A percentile compares a stretch with the other conserved stretches of the same genome.
Evolutionary conservation across 176 grass and related monocot genomes (phyloP).

Genomic region (Musa troglodytarum): DNA sequence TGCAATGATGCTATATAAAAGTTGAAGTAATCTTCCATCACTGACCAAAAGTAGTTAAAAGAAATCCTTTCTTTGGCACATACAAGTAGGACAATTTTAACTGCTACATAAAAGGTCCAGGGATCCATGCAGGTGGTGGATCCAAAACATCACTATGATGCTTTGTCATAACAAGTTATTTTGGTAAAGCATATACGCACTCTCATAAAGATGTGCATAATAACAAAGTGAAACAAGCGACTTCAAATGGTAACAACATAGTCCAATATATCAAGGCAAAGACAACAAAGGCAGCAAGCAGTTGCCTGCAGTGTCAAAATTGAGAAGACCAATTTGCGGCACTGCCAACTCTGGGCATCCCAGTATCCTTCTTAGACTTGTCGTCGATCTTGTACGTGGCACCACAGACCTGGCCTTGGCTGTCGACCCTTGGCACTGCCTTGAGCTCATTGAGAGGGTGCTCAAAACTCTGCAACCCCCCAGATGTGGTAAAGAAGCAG

Average conservation of each 20-base stretch:
- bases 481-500: slow-evolving; percentile 37
- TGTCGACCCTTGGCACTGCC: slow-evolving; percentile 29
- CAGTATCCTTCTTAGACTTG: slow-evolving; percentile 30
- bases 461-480: slow-evolving; percentile 33
- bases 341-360: slow-evolving; percentile 32
- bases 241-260: too few species aligned
- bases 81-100: background rate
- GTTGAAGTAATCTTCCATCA: background rate
- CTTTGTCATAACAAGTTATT: too few species aligned
- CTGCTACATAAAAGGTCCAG: background rate
- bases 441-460: slow-evolving; percentile 24
- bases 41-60: background rate
- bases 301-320: background rate
- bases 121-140: too few species aligned
- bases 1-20: background rate
- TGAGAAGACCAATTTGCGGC: slow-evolving; percentile 33
- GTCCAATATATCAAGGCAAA: too few species aligned
- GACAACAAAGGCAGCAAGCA: too few species aligned
- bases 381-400: slow-evolving; percentile 21
- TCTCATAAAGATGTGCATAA: background rate
- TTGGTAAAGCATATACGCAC: too few species aligned
- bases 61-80: background rate
- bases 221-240: background rate
- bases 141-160: background rate
- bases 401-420: slow-evolving; percentile 28